Conservation (phyloP, 2,329 filamentous ascomycete species). For the Penicillium oxalicum region DNA sequence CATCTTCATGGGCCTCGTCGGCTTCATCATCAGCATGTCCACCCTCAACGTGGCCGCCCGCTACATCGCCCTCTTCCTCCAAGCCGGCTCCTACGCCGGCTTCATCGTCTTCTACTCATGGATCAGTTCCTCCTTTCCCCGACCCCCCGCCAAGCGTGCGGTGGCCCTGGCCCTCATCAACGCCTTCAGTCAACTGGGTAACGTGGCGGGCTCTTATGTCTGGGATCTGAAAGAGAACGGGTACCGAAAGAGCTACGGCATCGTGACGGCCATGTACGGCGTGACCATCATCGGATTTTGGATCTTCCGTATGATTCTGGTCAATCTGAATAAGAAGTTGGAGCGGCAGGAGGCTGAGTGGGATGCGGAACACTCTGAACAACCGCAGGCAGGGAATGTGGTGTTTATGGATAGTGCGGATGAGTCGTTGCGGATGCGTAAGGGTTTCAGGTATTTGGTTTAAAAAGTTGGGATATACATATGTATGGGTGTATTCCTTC, state of each 20-base stretch:
- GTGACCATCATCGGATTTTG: slow-evolving; percentile 46
- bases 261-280: slow-evolving; percentile 60
- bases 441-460: slow-evolving; percentile 26
- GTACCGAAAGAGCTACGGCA: slow-evolving; percentile 59
- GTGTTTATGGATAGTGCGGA: slow-evolving; percentile 15
- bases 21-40: slow-evolving; percentile 57
- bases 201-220: slow-evolving; percentile 58
- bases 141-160: slow-evolving; percentile 69
- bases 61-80: slow-evolving; percentile 57
- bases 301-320: slow-evolving; percentile 45
- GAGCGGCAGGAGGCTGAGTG: slow-evolving; percentile 13
- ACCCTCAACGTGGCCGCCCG: slow-evolving; percentile 52
- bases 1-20: slow-evolving; percentile 49
- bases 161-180: slow-evolving; percentile 71
- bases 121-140: slow-evolving; percentile 49
- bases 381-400: slow-evolving; percentile 1
- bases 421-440: slow-evolving; percentile 22
- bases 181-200: slow-evolving; percentile 55
- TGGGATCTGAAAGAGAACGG: slow-evolving; percentile 56
- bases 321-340: slow-evolving; percentile 24
- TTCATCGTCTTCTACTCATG: slow-evolving; percentile 29
- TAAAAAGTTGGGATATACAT: slow-evolving; percentile 7
- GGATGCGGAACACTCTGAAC: slow-evolving; percentile 7
- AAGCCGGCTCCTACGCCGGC: slow-evolving; percentile 53
- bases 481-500: neutral